phyloP scores from a whole-genome alignment of 805 yeast species.

The Candida saitoana region DNA sequence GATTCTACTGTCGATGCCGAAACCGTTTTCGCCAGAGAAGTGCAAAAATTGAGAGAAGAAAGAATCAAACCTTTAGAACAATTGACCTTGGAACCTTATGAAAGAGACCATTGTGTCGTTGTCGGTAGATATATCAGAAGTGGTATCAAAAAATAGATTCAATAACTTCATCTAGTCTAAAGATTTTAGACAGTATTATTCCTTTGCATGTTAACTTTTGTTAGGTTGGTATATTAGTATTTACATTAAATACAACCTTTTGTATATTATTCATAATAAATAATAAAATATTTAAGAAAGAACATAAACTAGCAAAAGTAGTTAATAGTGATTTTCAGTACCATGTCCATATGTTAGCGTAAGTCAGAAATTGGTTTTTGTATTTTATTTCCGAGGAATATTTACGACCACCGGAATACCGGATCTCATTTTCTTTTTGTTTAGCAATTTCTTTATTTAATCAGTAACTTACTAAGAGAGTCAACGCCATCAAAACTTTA shows the following conservation, averaged over 20 bases:
- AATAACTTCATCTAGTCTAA: not conserved
- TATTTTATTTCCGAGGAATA: too few relatives aligned
- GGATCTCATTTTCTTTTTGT: too few relatives aligned
- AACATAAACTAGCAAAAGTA: too few relatives aligned
- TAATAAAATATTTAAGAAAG: too few relatives aligned
- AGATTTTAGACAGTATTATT: not conserved
- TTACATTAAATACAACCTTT: too few relatives aligned
- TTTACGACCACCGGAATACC: not conserved
- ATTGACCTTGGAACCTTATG: constrained; percentile 98
- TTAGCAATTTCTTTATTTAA: too few relatives aligned
- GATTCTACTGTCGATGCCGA: constrained; percentile 99
- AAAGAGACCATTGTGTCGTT: constrained; percentile 99
- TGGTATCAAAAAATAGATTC: constrained; percentile 51
- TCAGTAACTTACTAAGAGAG: not conserved
- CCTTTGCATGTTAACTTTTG: not conserved
- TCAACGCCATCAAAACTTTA: not conserved
- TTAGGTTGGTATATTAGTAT: not conserved
- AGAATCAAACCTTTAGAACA: constrained; percentile 98
- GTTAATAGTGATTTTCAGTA: not conserved
- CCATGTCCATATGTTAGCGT: too few relatives aligned
- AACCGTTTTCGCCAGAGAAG: constrained; percentile 99
- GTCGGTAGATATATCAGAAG: constrained; percentile 95
- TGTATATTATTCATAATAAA: too few relatives aligned
- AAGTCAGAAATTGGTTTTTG: too few relatives aligned
- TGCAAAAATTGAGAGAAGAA: constrained; percentile 97